Evolutionary conservation across 805 yeast genomes (phyloP).

Genomic region (Yamadazyma akitaensis): DNA sequence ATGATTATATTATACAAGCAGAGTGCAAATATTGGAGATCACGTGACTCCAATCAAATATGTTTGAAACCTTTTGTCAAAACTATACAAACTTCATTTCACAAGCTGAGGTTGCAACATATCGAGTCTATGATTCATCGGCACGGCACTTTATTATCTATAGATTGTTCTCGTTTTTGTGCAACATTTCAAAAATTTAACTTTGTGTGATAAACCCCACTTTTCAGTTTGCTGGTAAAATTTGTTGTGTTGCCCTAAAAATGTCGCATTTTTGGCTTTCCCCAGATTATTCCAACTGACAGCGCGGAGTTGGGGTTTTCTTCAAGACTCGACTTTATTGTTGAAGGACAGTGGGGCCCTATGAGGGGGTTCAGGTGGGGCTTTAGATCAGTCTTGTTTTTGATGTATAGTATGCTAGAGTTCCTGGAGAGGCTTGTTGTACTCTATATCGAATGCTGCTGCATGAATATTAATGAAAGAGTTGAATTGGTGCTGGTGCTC

Average conservation of each 20-base stretch:
- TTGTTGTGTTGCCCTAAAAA: constrained; percentile 2
- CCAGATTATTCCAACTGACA: constrained; percentile 1
- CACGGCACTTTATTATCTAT: background rate
- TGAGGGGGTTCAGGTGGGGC: too few relatives aligned
- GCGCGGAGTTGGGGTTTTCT: constrained; percentile 1
- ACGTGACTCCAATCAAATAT: too few relatives aligned
- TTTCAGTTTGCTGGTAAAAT: background rate
- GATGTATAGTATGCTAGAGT: too few relatives aligned
- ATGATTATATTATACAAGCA: too few relatives aligned
- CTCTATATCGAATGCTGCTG: too few relatives aligned
- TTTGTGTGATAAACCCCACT: constrained; percentile 12
- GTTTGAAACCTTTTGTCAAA: too few relatives aligned
- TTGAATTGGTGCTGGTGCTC: background rate
- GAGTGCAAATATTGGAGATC: too few relatives aligned
- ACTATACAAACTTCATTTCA: too few relatives aligned
- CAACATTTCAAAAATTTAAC: background rate
- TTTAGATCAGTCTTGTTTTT: too few relatives aligned
- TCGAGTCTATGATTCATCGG: background rate
- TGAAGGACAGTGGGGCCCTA: background rate
- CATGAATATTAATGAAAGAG: background rate
- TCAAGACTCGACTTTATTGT: too few relatives aligned
- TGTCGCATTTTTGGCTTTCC: constrained; percentile 1
- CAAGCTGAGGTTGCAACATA: background rate
- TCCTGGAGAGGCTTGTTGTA: too few relatives aligned
- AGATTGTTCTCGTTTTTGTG: background rate